These are phyloP conservation scores for Boletus huronensis DNA, from an alignment of 768 basidiomycete species.

Conservation along the genomic window DNA sequence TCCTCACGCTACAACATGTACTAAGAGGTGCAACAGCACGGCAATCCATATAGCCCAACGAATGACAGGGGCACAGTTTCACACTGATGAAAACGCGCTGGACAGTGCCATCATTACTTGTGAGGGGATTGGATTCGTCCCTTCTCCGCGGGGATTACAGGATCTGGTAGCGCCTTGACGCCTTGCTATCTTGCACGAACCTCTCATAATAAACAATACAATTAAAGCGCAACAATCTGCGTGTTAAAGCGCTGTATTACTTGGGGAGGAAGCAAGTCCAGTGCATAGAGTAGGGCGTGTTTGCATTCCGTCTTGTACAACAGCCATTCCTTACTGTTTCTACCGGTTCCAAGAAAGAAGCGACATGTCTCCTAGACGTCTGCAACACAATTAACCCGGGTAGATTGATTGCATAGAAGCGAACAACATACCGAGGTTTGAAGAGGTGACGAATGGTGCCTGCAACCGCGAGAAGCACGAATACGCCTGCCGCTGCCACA, in stretches of 20 bases:
- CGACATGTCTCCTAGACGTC: slow-evolving; percentile 84
- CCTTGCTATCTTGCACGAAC: background rate
- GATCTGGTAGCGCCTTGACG: background rate
- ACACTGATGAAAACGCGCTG: slow-evolving; percentile 41
- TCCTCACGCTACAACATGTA: background rate
- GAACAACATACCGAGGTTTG: slow-evolving; percentile 70
- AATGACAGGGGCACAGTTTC: slow-evolving; percentile 65
- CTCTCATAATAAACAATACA: slow-evolving; percentile 19
- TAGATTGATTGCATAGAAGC: background rate
- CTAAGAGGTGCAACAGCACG: slow-evolving; percentile 35
- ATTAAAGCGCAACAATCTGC: slow-evolving; percentile 17
- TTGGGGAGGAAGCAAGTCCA: slow-evolving; percentile 12
- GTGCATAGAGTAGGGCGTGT: slow-evolving; percentile 18
- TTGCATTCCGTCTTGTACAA: slow-evolving; percentile 2
- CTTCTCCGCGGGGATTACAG: slow-evolving; percentile 7
- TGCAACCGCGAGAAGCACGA: slow-evolving; percentile 80
- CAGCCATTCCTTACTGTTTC: background rate
- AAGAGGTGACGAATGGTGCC: slow-evolving; percentile 91
- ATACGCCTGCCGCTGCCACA: slow-evolving; percentile 82
- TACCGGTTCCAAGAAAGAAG: slow-evolving; percentile 80
- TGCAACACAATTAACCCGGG: slow-evolving; percentile 26
- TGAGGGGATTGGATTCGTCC: slow-evolving; percentile 59
- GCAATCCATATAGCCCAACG: slow-evolving; percentile 73
- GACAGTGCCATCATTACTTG: slow-evolving; percentile 52
- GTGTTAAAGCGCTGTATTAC: slow-evolving; percentile 21